phyloP scores from a whole-genome alignment of 2,329 filamentous ascomycete genomes.

The Neophaeococcomyces aloes region DNA sequence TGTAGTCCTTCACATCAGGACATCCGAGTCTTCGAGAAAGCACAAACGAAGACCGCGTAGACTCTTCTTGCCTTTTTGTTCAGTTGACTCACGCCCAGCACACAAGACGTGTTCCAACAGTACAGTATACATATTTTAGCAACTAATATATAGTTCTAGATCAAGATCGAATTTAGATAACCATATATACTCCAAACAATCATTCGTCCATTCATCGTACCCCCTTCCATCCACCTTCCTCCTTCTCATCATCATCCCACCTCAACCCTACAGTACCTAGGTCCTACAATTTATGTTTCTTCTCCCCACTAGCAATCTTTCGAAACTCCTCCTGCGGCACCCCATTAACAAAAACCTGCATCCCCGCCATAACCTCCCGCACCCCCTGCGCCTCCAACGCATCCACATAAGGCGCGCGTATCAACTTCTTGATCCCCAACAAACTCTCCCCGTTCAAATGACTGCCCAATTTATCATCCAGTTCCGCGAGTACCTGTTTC shows the following conservation, averaged over 20 bases:
- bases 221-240: too few relatives aligned
- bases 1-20: too few relatives aligned
- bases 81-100: too few relatives aligned
- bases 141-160: too few relatives aligned
- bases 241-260: not conserved
- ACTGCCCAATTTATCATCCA: constrained; percentile 66
- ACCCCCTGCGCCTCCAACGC: constrained; percentile 66
- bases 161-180: too few relatives aligned
- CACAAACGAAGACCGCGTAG: too few relatives aligned
- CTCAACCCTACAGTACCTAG: not conserved
- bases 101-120: too few relatives aligned
- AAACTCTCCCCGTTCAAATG: constrained; percentile 74
- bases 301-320: constrained; percentile 75
- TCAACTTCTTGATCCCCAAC: constrained; percentile 72
- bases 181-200: too few relatives aligned
- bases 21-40: too few relatives aligned
- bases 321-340: constrained; percentile 81
- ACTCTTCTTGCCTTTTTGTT: too few relatives aligned
- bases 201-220: too few relatives aligned
- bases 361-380: constrained; percentile 71
- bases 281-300: constrained; percentile 77
- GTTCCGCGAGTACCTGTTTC: constrained; percentile 61
- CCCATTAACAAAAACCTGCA: constrained; percentile 69
- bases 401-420: constrained; percentile 63
- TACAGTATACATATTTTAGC: too few relatives aligned